Evolutionary conservation across 2,329 filamentous ascomycete species (phyloP).

Genomic region (Hypoxylon sp.): DNA sequence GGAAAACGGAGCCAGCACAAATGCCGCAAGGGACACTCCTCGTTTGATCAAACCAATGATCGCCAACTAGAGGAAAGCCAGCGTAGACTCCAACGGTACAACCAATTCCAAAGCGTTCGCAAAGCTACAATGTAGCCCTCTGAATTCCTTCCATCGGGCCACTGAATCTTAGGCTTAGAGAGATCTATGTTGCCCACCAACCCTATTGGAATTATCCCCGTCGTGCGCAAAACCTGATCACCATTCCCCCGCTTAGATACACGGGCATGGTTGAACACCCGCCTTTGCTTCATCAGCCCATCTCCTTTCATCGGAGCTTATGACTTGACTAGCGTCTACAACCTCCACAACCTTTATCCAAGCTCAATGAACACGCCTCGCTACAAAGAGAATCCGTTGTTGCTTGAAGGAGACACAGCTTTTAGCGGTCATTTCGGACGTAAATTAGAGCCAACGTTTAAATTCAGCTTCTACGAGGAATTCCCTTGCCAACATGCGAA

Average conservation of each 20-base stretch:
- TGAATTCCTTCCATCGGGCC: neutral
- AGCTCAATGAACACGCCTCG: neutral
- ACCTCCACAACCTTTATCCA: conserved; percentile 15
- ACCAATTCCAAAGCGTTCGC: conserved; percentile 2
- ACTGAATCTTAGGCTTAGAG: neutral
- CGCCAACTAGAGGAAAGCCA: neutral
- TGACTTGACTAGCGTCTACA: conserved; percentile 11
- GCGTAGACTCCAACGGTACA: conserved; percentile 19
- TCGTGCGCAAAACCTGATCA: conserved; percentile 8
- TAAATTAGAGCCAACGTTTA: neutral
- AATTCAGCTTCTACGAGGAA: neutral
- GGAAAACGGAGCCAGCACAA: conserved; percentile 18
- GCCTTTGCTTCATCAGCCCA: conserved; percentile 11
- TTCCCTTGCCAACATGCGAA: neutral
- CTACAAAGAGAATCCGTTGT: conserved; percentile 14
- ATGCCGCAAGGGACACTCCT: conserved; percentile 35
- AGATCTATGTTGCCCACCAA: neutral
- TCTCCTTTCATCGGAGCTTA: conserved; percentile 9
- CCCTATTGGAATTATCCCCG: neutral
- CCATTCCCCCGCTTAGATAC: conserved; percentile 3
- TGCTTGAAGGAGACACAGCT: neutral
- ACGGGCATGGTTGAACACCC: conserved; percentile 12
- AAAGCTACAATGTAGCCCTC: conserved; percentile 6
- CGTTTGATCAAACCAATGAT: conserved; percentile 26
- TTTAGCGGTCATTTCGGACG: neutral